Percentiles rank a stretch among this genome's conserved stretches.
Conservation (phyloP, 352 stramenopile genomes). For the Phytopythium aichiense region DNA sequence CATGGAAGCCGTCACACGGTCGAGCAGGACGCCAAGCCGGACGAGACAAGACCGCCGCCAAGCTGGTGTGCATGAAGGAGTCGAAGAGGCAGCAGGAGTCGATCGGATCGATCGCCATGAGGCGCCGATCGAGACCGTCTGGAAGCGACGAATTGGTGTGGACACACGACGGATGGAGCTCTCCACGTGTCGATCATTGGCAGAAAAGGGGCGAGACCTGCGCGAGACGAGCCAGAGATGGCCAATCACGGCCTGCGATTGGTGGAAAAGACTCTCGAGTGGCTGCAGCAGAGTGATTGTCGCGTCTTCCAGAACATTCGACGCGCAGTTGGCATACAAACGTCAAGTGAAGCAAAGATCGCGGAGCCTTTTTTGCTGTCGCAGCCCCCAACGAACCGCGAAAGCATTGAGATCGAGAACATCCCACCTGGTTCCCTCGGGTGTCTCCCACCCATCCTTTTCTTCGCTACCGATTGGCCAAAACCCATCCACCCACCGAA, state of each 20-base stretch:
- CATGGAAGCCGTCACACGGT: too few relatives aligned
- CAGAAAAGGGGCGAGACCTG: neutral
- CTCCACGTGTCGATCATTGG: slow-evolving; percentile 1
- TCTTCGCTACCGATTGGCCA: slow-evolving; percentile 1
- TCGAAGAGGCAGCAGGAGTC: too few relatives aligned
- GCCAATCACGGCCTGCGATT: neutral
- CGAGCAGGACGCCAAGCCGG: too few relatives aligned
- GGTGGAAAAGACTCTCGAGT: neutral
- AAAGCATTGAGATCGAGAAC: neutral
- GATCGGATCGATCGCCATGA: neutral
- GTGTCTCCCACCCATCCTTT: neutral
- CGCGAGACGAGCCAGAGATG: neutral
- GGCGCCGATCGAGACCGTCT: neutral
- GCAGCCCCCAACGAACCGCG: neutral
- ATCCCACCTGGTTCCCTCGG: neutral
- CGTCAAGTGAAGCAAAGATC: slow-evolving; percentile 9
- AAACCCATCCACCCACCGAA: neutral
- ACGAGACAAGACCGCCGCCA: too few relatives aligned
- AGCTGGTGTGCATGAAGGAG: too few relatives aligned
- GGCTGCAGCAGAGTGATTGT: neutral
- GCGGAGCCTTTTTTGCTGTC: neutral
- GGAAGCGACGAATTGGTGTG: slow-evolving; percentile 2
- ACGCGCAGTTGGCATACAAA: slow-evolving; percentile 9
- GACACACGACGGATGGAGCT: neutral
- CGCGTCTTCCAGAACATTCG: slow-evolving; percentile 25